phyloP scores from a whole-genome alignment of 2,329 filamentous ascomycete species.

The Aspergillus fischeri region DNA sequence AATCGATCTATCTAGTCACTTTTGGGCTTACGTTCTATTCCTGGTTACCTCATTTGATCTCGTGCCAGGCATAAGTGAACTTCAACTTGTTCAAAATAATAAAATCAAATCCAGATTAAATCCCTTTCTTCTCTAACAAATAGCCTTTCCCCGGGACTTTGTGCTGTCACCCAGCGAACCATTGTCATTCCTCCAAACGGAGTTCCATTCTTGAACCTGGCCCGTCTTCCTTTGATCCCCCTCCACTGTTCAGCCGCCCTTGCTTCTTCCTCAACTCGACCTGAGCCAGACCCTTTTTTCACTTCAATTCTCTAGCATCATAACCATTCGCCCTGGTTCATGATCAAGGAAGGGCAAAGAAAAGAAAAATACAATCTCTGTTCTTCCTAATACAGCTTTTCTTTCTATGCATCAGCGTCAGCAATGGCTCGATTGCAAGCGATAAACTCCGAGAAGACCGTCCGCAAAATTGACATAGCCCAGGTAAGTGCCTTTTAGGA shows the following conservation, averaged over 20 bases:
- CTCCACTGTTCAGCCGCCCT: conserved; percentile 11
- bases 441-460: conserved; percentile 34
- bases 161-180: not conserved
- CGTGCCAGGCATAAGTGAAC: not conserved
- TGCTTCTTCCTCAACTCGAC: not conserved
- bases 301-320: conserved; percentile 1
- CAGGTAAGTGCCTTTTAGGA: conserved; percentile 27
- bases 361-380: not conserved
- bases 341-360: not conserved
- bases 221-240: conserved; percentile 10
- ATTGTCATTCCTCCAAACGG: conserved; percentile 12
- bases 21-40: not conserved
- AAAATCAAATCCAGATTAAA: not conserved
- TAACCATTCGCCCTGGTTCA: not conserved
- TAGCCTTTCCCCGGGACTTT: not conserved
- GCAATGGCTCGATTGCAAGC: conserved; percentile 31
- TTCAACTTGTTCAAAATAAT: not conserved
- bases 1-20: no score
- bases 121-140: conserved; percentile 1
- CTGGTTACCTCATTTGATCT: not conserved
- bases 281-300: not conserved
- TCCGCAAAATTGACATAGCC: conserved; percentile 40
- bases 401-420: conserved; percentile 11
- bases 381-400: conserved; percentile 1
- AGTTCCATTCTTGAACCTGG: conserved; percentile 1